Evolutionary conservation across 495 filamentous ascomycete genomes (phyloP).

Genomic region (Podospora pseudoanserina): DNA sequence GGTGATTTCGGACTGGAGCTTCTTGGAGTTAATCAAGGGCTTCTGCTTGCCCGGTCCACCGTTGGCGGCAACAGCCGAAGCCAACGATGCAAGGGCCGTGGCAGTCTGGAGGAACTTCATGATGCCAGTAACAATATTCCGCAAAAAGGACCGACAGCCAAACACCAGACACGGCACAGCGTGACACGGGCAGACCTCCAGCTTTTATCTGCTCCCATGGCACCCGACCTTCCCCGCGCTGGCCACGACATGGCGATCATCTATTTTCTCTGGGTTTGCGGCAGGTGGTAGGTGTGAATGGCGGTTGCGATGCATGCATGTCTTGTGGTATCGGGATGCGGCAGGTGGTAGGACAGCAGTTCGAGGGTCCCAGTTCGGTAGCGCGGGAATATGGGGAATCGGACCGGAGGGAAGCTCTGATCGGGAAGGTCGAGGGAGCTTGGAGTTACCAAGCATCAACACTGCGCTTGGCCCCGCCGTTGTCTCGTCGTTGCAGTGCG

Average conservation of each 20-base stretch:
- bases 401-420: not conserved
- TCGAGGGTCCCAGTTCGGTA: too few species aligned
- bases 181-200: not conserved
- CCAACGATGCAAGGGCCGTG: constrained; percentile 1
- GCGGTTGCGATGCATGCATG: not conserved
- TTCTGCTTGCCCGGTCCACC: constrained; percentile 10
- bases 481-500: not conserved
- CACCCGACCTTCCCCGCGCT: not conserved
- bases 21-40: constrained; percentile 13
- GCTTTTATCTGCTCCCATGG: not conserved
- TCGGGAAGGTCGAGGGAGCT: constrained; percentile 1
- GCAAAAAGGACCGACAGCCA: not conserved
- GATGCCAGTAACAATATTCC: not conserved
- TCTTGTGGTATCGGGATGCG: not conserved
- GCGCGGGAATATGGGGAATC: too few species aligned
- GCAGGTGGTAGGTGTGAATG: not conserved
- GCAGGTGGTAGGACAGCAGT: not conserved
- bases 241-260: not conserved
- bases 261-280: not conserved
- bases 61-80: not conserved
- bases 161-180: not conserved
- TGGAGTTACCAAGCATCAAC: not conserved
- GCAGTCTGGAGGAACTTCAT: constrained; percentile 9
- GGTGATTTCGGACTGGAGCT: constrained; percentile 8
- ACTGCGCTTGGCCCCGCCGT: too few species aligned